These are phyloP conservation scores for Grosmannia penicillata DNA, from an alignment of 2,329 filamentous ascomycete species.

Conservation along the genomic window DNA sequence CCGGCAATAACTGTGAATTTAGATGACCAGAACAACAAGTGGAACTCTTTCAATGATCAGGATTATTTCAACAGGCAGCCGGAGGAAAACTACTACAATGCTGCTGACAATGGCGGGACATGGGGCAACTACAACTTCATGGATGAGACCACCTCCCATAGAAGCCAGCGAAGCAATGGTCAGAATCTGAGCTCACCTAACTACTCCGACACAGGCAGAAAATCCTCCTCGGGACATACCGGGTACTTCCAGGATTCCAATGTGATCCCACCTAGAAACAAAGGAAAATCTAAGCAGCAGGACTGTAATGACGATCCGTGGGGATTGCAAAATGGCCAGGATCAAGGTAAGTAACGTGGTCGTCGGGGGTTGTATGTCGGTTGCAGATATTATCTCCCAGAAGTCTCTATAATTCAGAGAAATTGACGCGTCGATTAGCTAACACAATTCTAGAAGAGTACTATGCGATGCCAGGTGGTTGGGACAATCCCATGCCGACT, in stretches of 20 bases:
- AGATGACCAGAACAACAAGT: slow-evolving; percentile 8
- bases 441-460: too few relatives aligned
- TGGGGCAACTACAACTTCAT: not conserved
- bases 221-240: not conserved
- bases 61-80: too few relatives aligned
- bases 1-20: too few relatives aligned
- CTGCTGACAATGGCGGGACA: not conserved
- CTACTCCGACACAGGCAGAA: not conserved
- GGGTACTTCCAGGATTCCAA: not conserved
- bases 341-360: slow-evolving; percentile 1
- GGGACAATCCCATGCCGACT: not conserved
- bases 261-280: not conserved
- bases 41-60: too few relatives aligned
- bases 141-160: too few relatives aligned
- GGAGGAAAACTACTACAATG: slow-evolving; percentile 4
- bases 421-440: not conserved
- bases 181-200: not conserved
- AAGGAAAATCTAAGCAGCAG: not conserved
- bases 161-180: too few relatives aligned
- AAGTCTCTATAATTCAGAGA: too few relatives aligned
- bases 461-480: slow-evolving; percentile 7
- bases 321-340: not conserved
- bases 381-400: too few relatives aligned
- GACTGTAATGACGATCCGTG: not conserved
- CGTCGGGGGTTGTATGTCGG: too few relatives aligned